Base-by-base conservation (phyloP, 2,329 filamentous ascomycete species). In the Penicillium concentricum region DNA sequence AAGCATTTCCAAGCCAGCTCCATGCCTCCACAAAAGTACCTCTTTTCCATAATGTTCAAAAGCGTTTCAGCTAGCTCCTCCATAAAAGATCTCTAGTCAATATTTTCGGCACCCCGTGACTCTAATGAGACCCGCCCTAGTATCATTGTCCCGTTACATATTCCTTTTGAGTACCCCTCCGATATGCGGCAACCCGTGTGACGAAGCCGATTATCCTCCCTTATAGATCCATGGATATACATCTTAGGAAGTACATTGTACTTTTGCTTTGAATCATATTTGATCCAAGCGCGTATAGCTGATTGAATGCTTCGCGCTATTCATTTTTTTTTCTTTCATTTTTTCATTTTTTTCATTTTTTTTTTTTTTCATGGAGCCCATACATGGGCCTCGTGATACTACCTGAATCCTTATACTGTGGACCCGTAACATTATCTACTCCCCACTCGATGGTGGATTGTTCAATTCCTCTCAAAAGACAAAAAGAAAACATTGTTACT, bases 91-190 rank as follows among this genome's bases (percentile, higher is more conserved):
- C 41, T 39, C 16, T 35, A 54, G 35, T 50, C 28, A 8, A 52
- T 56, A 52, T 56, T 46, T 56, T 45, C 39, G 54, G 42, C 41
- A 56, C 54, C 54, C 54, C 54, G 48, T 56, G 54, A 56, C 42
- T 38, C 5, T 16, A 20, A 15, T 5, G 18, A 28, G 53, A 42
- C 37, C 47, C 37, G 18, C 18, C 6, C 22, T 38, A 32, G 30
- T 32, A 16, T 24, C 37, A 22, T 45, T 45, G 18, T 44, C 15
- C 44, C 34, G n/a, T 34, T 28, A 30, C 37, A 32, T 32, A 32
- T 32, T 26, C 20, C 41, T 47, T 37, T 18, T 16, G n/a, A n/a
- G n/a, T 24, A 22, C 13, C 35, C 34, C 39, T 51, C 54, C 54
- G 54, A 52, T 52, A 35, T 52, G 54, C 54, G 54, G 54, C 35